Evolutionary conservation across 306 rosid genomes (phyloP), one percentile per base, ranked within the genome.

Genomic region (Trifolium dubium): DNA sequence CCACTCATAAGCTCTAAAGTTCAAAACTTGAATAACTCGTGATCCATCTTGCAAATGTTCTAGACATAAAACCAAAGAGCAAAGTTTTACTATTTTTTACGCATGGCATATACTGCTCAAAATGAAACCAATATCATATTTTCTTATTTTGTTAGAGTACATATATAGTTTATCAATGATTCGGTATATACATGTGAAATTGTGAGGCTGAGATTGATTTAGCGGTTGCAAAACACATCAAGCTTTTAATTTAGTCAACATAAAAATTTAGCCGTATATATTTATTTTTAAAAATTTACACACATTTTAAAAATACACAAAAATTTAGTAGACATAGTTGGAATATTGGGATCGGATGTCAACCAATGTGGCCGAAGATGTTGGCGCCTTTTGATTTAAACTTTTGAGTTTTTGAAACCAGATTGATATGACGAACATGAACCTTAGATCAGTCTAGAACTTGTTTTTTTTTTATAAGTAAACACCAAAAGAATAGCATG

Each of bases 191-290:
- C 15, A 63, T 10, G 31, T 12, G 64, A 40, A 68, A 61, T 10
- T 40, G 19, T 75, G 80, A 64, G 74, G 70, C 34, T 29, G 78
- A 29, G 74, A 71, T 76, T 56, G 60, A 46, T 55, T 76, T 70
- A 11, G 65, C 74, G 84, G 58, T 71, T 30, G 54, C 31, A 28
- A 34, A 56, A 35, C 40, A 34, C 47, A 23, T 35, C 44, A 3
- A 67, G 28, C 34, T 2, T 13, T 51, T 51, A 51, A 15, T 17
- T 51, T 18, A 53, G 30, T 53, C 51, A 66, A 67, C 44, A 35
- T 6, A 23, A 23, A 23, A 0, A 23, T 23, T 23, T 23, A 23
- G 23, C 23, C 23, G 1, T 1, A 23, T 23, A 23, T 23, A 23
- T 1, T 0, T 1, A 23, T 23, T 23, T 23, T 23, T 23, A 23